Evolutionary conservation across 192 early-diverging fungal genomes (phyloP).

Genomic region (Coemansia sp.): DNA sequence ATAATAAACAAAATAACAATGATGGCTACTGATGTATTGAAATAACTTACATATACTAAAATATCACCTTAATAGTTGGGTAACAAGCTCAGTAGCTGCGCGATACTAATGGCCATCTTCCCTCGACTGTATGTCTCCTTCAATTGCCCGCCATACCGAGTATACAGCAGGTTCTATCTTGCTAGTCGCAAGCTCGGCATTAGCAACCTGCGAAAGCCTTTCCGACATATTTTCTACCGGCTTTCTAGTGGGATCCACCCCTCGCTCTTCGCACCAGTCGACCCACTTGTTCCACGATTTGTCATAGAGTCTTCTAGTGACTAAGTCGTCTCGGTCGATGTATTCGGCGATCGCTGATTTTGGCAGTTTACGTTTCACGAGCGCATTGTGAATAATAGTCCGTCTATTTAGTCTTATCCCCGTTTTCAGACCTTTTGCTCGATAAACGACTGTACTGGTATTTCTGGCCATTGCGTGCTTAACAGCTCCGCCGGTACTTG

Average conservation of each 20-base stretch:
- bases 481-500: neutral
- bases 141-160: neutral
- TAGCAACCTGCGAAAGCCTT: neutral
- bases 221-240: neutral
- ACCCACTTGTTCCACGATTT: neutral
- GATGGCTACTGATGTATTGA: neutral
- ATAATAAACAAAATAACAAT: no score
- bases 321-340: neutral
- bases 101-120: neutral
- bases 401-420: neutral
- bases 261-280: neutral
- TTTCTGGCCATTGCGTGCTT: neutral
- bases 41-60: neutral
- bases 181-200: neutral
- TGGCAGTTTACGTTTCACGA: neutral
- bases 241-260: neutral
- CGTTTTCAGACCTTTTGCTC: neutral
- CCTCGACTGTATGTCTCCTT: neutral
- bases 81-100: neutral
- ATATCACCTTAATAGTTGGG: neutral
- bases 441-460: neutral
- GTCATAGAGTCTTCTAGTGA: neutral
- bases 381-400: neutral
- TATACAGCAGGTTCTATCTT: neutral
- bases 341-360: neutral